These are phyloP conservation scores for Aureobasidium sp. DNA, from an alignment of 2,329 filamentous ascomycete species.

Conservation along the genomic window DNA sequence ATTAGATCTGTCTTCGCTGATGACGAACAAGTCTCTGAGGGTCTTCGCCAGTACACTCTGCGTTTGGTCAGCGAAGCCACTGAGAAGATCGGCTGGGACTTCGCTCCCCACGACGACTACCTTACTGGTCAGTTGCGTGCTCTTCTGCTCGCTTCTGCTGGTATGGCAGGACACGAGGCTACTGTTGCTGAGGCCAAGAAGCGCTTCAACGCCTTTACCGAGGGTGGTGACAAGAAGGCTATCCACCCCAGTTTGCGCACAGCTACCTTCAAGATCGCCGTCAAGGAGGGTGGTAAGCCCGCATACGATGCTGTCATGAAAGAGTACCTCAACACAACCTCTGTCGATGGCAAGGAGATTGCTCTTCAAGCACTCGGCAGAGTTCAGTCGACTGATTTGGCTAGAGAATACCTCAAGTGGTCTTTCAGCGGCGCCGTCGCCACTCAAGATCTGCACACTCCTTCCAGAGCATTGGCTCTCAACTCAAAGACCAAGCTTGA, in stretches of 20 bases:
- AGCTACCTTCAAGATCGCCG: slow-evolving; percentile 71
- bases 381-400: slow-evolving; percentile 61
- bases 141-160: slow-evolving; percentile 68
- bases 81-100: slow-evolving; percentile 79
- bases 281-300: slow-evolving; percentile 63
- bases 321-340: slow-evolving; percentile 75
- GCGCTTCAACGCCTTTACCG: slow-evolving; percentile 73
- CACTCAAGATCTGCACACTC: slow-evolving; percentile 79
- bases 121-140: slow-evolving; percentile 76
- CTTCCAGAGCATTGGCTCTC: slow-evolving; percentile 62
- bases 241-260: slow-evolving; percentile 77
- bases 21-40: slow-evolving; percentile 63
- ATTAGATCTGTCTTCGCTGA: slow-evolving; percentile 81
- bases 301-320: slow-evolving; percentile 72
- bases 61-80: slow-evolving; percentile 69
- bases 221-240: slow-evolving; percentile 58
- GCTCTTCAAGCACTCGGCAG: slow-evolving; percentile 69
- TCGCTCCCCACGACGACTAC: slow-evolving; percentile 69
- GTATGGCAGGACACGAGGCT: slow-evolving; percentile 65
- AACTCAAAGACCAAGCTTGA: slow-evolving; percentile 67
- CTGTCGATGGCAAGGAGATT: slow-evolving; percentile 87
- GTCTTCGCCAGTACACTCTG: slow-evolving; percentile 70
- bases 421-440: slow-evolving; percentile 79
- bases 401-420: slow-evolving; percentile 62
- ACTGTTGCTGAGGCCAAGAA: slow-evolving; percentile 66